A percentile compares a stretch with the other conserved stretches of the same genome.
These are phyloP conservation scores for Saccharomyces hybrid DNA, from an alignment of 1,139 yeast species.

Conservation along the genomic window DNA sequence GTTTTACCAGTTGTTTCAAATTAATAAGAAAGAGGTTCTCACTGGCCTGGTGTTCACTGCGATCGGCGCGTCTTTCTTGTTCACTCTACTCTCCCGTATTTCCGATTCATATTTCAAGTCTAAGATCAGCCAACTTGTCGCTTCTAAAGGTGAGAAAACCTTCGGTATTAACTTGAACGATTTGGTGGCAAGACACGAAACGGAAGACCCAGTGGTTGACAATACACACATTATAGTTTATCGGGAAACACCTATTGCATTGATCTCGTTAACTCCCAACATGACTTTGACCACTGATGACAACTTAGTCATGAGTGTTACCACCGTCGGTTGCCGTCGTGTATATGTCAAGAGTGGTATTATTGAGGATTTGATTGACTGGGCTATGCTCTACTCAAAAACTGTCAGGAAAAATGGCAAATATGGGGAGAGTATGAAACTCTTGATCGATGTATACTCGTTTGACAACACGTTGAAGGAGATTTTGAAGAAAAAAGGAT, in stretches of 20 bases:
- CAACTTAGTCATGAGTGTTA: constrained; percentile 43
- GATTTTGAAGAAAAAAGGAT: constrained; percentile 34
- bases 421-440: constrained; percentile 26
- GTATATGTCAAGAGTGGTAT: constrained; percentile 60
- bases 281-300: constrained; percentile 30
- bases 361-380: constrained; percentile 51
- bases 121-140: constrained; percentile 43
- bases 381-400: constrained; percentile 49
- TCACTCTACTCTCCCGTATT: constrained; percentile 31
- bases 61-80: constrained; percentile 21
- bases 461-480: constrained; percentile 41
- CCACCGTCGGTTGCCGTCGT: constrained; percentile 55
- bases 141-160: constrained; percentile 39
- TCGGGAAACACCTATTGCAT: constrained; percentile 62
- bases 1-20: constrained; percentile 18
- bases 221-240: constrained; percentile 52
- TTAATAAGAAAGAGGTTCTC: constrained; percentile 21
- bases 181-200: constrained; percentile 36
- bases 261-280: constrained; percentile 38
- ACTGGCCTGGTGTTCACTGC: constrained; percentile 20
- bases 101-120: constrained; percentile 35
- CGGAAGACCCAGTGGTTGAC: constrained; percentile 32
- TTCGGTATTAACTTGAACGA: constrained; percentile 50
- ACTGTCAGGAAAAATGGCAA: constrained; percentile 29
- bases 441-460: constrained; percentile 44